Evolutionary conservation across 768 basidiomycete species (phyloP).

Genomic region (Amanita pallidorosea): DNA sequence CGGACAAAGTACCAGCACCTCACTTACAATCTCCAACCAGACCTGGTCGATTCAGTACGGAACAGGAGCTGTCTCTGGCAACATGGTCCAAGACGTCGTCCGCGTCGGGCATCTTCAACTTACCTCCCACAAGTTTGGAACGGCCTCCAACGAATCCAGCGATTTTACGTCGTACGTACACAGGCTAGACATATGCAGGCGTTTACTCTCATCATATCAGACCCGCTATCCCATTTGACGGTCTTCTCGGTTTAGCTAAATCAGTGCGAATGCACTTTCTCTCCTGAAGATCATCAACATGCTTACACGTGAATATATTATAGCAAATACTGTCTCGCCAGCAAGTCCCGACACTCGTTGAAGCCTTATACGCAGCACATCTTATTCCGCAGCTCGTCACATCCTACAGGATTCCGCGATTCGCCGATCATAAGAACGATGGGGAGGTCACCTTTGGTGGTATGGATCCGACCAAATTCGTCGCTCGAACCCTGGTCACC

Average conservation of each 20-base stretch:
- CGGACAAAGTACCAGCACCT: conserved; percentile 42
- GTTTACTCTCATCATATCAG: conserved; percentile 10
- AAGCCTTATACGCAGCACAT: conserved; percentile 48
- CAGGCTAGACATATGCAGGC: too few species aligned
- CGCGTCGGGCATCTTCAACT: conserved; percentile 47
- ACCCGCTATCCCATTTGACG: conserved; percentile 34
- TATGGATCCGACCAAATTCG: conserved; percentile 62
- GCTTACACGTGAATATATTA: neutral
- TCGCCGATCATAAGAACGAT: conserved; percentile 58
- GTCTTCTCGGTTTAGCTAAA: conserved; percentile 39
- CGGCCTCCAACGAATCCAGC: conserved; percentile 38
- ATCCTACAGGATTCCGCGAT: conserved; percentile 74
- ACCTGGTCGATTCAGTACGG: conserved; percentile 42
- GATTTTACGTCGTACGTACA: conserved; percentile 35
- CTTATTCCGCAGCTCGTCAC: conserved; percentile 55
- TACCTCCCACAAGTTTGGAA: conserved; percentile 47
- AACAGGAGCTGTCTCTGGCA: conserved; percentile 48
- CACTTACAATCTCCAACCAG: conserved; percentile 38
- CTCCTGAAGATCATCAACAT: neutral
- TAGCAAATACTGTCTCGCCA: conserved; percentile 54
- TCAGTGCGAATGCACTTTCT: conserved; percentile 15
- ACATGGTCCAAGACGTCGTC: conserved; percentile 46
- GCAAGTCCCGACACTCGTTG: conserved; percentile 54
- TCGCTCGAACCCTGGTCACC: conserved; percentile 43
- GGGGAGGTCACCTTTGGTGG: conserved; percentile 77